Conservation (phyloP, 2,329 filamentous ascomycete species). For the Talaromyces sp. region DNA sequence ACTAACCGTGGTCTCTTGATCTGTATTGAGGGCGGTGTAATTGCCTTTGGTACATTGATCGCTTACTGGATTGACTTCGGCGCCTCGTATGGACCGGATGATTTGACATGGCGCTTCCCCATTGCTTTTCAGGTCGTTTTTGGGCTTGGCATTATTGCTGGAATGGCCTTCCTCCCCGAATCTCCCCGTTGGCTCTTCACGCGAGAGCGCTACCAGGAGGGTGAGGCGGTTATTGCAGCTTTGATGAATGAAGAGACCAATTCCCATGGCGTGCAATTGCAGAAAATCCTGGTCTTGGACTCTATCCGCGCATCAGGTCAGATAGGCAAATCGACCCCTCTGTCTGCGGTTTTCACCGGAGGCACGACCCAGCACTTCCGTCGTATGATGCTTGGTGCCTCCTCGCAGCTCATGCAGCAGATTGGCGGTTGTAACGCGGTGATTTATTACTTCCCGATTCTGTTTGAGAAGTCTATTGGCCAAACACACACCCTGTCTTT, state of each 20-base stretch:
- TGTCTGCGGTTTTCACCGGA: conserved; percentile 15
- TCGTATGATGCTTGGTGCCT: conserved; percentile 40
- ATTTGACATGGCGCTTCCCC: conserved; percentile 45
- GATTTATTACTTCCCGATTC: conserved; percentile 48
- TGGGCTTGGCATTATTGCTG: conserved; percentile 38
- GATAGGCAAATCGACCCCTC: conserved; percentile 25
- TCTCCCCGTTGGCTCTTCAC: conserved; percentile 41
- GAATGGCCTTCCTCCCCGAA: conserved; percentile 37
- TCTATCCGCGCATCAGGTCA: conserved; percentile 45
- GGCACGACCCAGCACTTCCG: conserved; percentile 41
- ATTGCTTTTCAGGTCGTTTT: conserved; percentile 49
- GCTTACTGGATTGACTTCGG: conserved; percentile 29
- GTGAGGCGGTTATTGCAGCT: conserved; percentile 46
- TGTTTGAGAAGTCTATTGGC: conserved; percentile 48
- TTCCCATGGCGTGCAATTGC: conserved; percentile 51
- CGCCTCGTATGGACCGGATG: conserved; percentile 23
- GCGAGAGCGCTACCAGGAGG: conserved; percentile 48
- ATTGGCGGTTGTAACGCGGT: conserved; percentile 51
- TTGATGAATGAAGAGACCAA: conserved; percentile 45
- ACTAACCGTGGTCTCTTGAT: conserved; percentile 55
- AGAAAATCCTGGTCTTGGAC: conserved; percentile 60
- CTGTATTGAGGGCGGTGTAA: conserved; percentile 49
- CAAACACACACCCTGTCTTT: conserved; percentile 41
- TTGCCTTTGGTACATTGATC: conserved; percentile 33
- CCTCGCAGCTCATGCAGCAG: conserved; percentile 46